These are phyloP conservation scores for Solanum clarkiae DNA, from an alignment of 257 asterid species.

Conservation along the genomic window DNA sequence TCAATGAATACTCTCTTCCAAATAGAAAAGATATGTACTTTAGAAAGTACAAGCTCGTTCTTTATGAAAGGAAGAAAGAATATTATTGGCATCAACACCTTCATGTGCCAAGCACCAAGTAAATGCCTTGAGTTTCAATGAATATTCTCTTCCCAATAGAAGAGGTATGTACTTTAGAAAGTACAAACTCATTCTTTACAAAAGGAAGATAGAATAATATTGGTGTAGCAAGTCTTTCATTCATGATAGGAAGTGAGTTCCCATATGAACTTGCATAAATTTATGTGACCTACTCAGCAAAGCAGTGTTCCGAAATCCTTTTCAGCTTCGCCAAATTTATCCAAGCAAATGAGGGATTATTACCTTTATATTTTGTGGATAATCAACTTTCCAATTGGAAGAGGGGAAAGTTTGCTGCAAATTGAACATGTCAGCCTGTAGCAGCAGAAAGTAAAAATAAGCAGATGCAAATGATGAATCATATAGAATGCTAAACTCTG, in stretches of 20 bases:
- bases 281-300: not conserved
- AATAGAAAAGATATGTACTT: not conserved
- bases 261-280: not conserved
- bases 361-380: slow-evolving; percentile 75
- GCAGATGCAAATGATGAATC: not conserved
- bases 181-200: not conserved
- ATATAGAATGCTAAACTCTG: not conserved
- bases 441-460: slow-evolving; percentile 3
- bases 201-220: not conserved
- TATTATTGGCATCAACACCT: not conserved
- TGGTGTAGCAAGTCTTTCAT: not conserved
- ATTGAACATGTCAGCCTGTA: slow-evolving; percentile 81
- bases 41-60: not conserved
- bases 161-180: not conserved
- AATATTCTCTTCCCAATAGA: not conserved
- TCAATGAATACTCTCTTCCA: not conserved
- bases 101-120: not conserved
- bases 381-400: slow-evolving; percentile 73
- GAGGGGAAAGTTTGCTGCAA: slow-evolving; percentile 53
- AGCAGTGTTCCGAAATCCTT: not conserved
- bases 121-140: not conserved
- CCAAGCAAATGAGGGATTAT: not conserved
- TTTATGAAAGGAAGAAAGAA: not conserved
- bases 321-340: not conserved
- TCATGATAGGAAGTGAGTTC: not conserved